Base-by-base conservation (phyloP, 805 yeast genomes). In the Saturnispora quitensis region DNA sequence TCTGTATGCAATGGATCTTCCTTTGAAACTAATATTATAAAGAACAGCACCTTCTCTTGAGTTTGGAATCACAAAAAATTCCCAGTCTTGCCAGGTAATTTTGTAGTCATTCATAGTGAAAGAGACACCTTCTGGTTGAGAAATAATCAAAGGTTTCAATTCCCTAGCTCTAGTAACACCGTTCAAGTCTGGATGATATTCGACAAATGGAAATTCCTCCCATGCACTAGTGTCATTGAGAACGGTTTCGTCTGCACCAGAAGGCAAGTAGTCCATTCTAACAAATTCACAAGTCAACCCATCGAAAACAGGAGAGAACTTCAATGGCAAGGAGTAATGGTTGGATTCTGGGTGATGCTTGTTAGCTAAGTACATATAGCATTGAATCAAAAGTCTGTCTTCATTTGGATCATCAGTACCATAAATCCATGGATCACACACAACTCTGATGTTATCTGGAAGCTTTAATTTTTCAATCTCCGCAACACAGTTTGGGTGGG, bases 401-500 rank as follows among this genome's bases (percentile, higher is more conserved):
- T 82, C 86, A 54, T 74, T 68, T 46, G 77, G 69, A 59, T 80
- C 82, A 58, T 80, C 82, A 34, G 89, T 82, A 61, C 91, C 95
- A 65, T 86, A 85, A 76, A 85, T 86, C 95, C 95, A 86, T 50
- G 90, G 88, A 64, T 85, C 91, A 62, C 76, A 76, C 58, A 81
- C 75, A 47, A 83, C 82, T 35, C 65, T 60, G 56, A 63, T 69
- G 65, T 76, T 64, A 62, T 70, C 62, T 55, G 89, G 90, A 53
- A 85, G 71, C 57, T 80, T 74, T 67, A 84, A 73, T 65, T 84
- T 83, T 53, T 73, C 85, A 58, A 84, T 73, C 66, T 85, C 89
- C 25, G 82, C 86, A 55, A 65, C 56, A 55, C 84, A 81, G 2
- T 61, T 54, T 18, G 89, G 89, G 62, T 83, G 84, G 25, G 65